These are phyloP conservation scores for Podaxis sp. DNA, from an alignment of 768 basidiomycete genomes.

Conservation along the genomic window DNA sequence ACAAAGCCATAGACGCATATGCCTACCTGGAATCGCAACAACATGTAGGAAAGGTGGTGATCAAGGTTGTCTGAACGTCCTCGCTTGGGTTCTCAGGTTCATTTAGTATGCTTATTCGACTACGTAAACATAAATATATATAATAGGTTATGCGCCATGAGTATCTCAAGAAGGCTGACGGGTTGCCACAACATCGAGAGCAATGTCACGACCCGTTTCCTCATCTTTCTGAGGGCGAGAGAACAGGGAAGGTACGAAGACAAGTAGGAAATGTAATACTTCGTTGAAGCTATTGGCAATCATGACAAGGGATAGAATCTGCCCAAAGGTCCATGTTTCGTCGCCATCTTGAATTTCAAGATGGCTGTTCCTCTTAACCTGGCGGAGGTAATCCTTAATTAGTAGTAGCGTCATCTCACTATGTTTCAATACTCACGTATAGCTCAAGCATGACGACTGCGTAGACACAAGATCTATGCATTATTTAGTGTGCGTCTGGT, in stretches of 20 bases:
- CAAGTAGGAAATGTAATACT: constrained; percentile 12
- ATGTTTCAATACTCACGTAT: constrained; percentile 13
- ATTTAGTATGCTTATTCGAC: too few relatives aligned
- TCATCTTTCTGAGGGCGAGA: not conserved
- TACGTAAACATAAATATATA: too few relatives aligned
- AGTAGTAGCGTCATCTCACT: too few relatives aligned
- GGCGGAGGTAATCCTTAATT: not conserved
- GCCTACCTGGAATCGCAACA: constrained; percentile 47
- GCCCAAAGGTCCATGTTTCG: constrained; percentile 13
- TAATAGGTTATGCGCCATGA: too few relatives aligned
- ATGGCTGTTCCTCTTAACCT: constrained; percentile 10
- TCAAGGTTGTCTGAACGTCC: constrained; percentile 32
- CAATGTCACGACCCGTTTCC: not conserved
- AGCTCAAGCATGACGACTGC: constrained; percentile 18
- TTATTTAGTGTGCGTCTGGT: not conserved
- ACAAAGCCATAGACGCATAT: constrained; percentile 49
- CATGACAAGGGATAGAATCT: constrained; percentile 15
- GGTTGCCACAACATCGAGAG: not conserved
- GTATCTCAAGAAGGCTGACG: not conserved
- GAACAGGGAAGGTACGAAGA: constrained; percentile 4
- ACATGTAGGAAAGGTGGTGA: constrained; percentile 61
- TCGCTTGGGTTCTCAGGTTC: not conserved
- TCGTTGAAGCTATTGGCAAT: constrained; percentile 14
- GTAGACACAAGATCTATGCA: constrained; percentile 12
- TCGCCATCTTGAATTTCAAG: constrained; percentile 3